Conservation (phyloP, 1,284 basidiomycete species). For the Ceratobasidium sp. region DNA sequence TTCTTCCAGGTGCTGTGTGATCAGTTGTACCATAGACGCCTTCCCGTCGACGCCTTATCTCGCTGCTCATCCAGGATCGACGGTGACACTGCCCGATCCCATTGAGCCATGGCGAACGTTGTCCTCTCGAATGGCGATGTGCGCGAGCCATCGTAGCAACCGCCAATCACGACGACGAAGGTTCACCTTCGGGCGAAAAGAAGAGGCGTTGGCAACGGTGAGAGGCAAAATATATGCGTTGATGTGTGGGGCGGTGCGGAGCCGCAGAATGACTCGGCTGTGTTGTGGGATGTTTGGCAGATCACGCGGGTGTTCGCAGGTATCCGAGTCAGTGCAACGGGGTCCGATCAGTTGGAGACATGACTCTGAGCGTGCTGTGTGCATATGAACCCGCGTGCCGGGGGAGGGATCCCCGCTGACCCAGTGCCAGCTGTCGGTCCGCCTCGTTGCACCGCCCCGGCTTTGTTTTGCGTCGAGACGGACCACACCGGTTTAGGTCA, state of each 20-base stretch:
- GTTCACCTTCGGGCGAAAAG: not conserved
- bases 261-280: slow-evolving; percentile 13
- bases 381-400: slow-evolving; percentile 28
- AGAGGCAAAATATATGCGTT: slow-evolving; percentile 33
- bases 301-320: slow-evolving; percentile 20
- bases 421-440: slow-evolving; percentile 8
- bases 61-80: slow-evolving; percentile 10
- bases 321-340: slow-evolving; percentile 9
- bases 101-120: not conserved
- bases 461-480: not conserved
- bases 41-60: slow-evolving; percentile 3
- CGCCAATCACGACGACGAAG: slow-evolving; percentile 3
- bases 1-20: slow-evolving; percentile 9
- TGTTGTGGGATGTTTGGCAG: slow-evolving; percentile 21
- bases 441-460: slow-evolving; percentile 17
- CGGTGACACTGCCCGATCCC: slow-evolving; percentile 3
- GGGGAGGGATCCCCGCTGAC: not conserved
- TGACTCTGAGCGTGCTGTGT: slow-evolving; percentile 33
- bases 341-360: slow-evolving; percentile 10
- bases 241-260: slow-evolving; percentile 15
- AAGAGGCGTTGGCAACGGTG: not conserved
- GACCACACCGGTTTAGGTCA: slow-evolving; percentile 26
- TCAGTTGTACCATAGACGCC: slow-evolving; percentile 1
- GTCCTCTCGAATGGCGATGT: slow-evolving; percentile 9
- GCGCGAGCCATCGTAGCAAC: not conserved